Percentiles rank a stretch among this genome's conserved stretches.
Evolutionary conservation across 1,139 yeast genomes (phyloP).

Genomic region (Debaryomyces sp.): DNA sequence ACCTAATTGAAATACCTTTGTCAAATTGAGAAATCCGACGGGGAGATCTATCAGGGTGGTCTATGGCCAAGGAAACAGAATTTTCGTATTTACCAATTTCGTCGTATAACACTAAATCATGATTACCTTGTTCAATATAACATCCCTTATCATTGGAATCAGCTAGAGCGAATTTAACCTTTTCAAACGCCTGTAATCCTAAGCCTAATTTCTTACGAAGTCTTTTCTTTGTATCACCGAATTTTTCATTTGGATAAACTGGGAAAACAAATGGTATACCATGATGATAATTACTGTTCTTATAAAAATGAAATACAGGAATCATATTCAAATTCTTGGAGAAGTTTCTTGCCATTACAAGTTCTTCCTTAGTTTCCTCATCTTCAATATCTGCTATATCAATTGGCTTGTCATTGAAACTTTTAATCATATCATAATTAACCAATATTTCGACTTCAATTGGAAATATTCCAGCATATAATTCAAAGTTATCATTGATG

Average conservation of each 20-base stretch:
- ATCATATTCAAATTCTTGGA: constrained; percentile 45
- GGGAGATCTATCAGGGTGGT: constrained; percentile 77
- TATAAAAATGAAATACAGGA: constrained; percentile 71
- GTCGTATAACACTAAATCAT: constrained; percentile 56
- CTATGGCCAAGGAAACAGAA: constrained; percentile 63
- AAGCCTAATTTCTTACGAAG: constrained; percentile 70
- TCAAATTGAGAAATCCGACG: constrained; percentile 51
- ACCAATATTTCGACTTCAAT: constrained; percentile 45
- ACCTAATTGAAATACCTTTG: constrained; percentile 60
- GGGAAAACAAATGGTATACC: constrained; percentile 88
- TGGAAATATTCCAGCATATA: constrained; percentile 49
- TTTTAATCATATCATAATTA: constrained; percentile 40
- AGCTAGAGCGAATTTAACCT: constrained; percentile 66
- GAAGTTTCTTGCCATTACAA: constrained; percentile 28
- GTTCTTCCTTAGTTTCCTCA: constrained; percentile 31
- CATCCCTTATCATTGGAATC: constrained; percentile 44
- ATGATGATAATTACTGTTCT: constrained; percentile 69
- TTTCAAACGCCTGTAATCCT: constrained; percentile 77
- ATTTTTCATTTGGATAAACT: constrained; percentile 63
- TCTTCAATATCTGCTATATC: constrained; percentile 27
- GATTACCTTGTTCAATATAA: constrained; percentile 56
- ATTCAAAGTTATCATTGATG: constrained; percentile 36
- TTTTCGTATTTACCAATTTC: constrained; percentile 50
- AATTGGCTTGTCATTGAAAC: constrained; percentile 25
- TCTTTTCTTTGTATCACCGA: constrained; percentile 66